A percentile compares a stretch with the other conserved stretches of the same genome.
These are phyloP conservation scores for Aureobasidium sp. DNA, from an alignment of 2,329 filamentous ascomycete species.

Conservation along the genomic window DNA sequence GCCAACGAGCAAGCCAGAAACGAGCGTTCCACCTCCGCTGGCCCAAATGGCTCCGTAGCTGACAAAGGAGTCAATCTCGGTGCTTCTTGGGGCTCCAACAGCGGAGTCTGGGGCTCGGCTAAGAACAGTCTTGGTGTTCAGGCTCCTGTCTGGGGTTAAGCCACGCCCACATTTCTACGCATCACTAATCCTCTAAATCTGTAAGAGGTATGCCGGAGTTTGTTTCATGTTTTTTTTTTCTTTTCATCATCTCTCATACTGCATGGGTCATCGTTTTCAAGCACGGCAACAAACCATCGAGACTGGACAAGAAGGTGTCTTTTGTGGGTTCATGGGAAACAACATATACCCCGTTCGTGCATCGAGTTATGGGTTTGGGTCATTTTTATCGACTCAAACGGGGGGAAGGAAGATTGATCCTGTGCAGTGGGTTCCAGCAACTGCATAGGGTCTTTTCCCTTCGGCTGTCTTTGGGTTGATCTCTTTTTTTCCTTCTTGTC, in stretches of 20 bases:
- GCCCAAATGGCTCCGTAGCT: slow-evolving; percentile 45
- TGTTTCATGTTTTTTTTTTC: not conserved
- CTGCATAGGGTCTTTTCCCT: not conserved
- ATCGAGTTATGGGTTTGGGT: not conserved
- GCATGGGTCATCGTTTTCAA: slow-evolving; percentile 2
- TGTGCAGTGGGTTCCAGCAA: not conserved
- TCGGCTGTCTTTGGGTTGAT: not conserved
- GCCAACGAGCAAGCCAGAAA: slow-evolving; percentile 42
- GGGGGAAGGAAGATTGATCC: too few species aligned
- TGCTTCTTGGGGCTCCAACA: slow-evolving; percentile 66
- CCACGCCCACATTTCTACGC: not conserved
- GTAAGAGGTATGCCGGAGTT: slow-evolving; percentile 2
- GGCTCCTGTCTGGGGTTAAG: slow-evolving; percentile 87
- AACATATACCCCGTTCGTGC: slow-evolving; percentile 6
- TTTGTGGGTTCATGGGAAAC: not conserved
- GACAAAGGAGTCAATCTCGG: slow-evolving; percentile 38
- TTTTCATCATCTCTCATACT: not conserved
- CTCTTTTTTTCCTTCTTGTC: not conserved
- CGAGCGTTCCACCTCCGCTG: slow-evolving; percentile 50
- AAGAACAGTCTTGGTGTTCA: slow-evolving; percentile 76
- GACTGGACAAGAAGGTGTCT: not conserved
- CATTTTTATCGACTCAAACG: not conserved
- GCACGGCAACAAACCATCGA: not conserved
- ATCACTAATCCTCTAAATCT: not conserved
- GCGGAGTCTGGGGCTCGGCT: slow-evolving; percentile 70